Evolutionary conservation across 768 basidiomycete species (phyloP), one percentile per base, ranked within the genome.

Genomic region (Mycena indigotica): DNA sequence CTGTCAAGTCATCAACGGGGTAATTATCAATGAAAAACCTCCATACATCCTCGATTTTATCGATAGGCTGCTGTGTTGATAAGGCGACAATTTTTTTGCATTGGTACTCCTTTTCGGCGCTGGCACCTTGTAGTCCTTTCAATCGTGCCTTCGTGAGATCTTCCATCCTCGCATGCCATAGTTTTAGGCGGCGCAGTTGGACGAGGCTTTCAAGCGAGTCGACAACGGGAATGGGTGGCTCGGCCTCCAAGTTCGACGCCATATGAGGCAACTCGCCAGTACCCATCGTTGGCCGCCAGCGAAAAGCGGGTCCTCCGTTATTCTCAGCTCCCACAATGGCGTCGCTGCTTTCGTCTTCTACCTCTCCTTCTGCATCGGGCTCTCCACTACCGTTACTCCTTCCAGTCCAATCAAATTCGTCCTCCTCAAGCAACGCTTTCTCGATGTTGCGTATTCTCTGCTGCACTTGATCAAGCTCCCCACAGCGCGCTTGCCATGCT

Each of bases 61-160:
- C 93, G 44, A 91, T 80, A 2, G 90, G 84, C 46, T 95, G 87
- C 21, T 91, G 90, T 3, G 93, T 91, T 70, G 93, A 95, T 39
- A 95, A 75, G 15, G 93, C 86, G 24, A 99, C 88, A 58, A 98
- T 87, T 75, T 86, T 95, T 74, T 91, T 88, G 76, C 92, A 96
- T 72, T 94, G 88, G 66, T 89, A 88, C 69, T 95, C 91, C 73
- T 90, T 93, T 74, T 94, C 93, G 17, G 89, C 88, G 65, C 88
- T 89, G 28, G 87, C 86, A 44, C 89, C 91, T 64, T 91, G 85
- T 61, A 95, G 71, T 28, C 79, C 78, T 66, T 82, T 80, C 57
- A 97, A 72, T 58, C 91, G 80, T 58, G 82, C 79, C 61, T 83
- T 77, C 72, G 96, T 83, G 58, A 96, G 66, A 55, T 84, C 81